phyloP scores from a whole-genome alignment of 108 stramenopile species.

The Aurantiochytrium sp. region DNA sequence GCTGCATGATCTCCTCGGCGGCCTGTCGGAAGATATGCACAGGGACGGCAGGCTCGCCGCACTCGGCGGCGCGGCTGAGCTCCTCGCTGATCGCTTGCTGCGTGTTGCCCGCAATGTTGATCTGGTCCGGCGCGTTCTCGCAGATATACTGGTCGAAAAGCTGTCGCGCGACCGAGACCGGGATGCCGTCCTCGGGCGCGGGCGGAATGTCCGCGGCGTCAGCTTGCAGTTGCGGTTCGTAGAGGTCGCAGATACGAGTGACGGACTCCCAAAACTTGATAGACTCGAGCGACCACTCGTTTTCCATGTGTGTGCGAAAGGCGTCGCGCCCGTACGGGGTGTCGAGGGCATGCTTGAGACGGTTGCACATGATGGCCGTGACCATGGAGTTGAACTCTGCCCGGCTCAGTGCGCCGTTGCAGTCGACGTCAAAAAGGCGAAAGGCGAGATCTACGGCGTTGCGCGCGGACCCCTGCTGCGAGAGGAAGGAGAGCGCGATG shows the following conservation, averaged over 20 bases:
- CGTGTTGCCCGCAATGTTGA: conserved; percentile 11
- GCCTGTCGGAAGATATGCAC: background rate
- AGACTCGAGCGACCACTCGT: conserved; percentile 12
- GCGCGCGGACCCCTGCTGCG: background rate
- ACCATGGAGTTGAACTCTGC: background rate
- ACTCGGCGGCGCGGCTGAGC: background rate
- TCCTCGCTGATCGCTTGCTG: background rate
- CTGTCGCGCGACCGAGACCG: background rate
- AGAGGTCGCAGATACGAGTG: background rate
- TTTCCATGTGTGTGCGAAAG: background rate
- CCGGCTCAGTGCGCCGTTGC: background rate
- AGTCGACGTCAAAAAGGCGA: background rate
- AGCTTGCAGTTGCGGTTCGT: background rate
- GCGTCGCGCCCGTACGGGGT: background rate
- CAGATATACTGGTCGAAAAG: conserved; percentile 11
- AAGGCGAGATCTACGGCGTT: background rate
- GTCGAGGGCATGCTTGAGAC: background rate
- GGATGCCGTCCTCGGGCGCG: background rate
- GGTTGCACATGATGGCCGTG: background rate
- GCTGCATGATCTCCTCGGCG: conserved; percentile 22
- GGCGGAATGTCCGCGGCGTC: background rate
- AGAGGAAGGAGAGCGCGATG: background rate
- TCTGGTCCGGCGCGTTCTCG: background rate
- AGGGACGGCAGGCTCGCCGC: background rate
- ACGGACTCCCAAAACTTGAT: conserved; percentile 4